phyloP scores from a whole-genome alignment of 2,329 filamentous ascomycete species.

The Botrytis sinoallii region DNA sequence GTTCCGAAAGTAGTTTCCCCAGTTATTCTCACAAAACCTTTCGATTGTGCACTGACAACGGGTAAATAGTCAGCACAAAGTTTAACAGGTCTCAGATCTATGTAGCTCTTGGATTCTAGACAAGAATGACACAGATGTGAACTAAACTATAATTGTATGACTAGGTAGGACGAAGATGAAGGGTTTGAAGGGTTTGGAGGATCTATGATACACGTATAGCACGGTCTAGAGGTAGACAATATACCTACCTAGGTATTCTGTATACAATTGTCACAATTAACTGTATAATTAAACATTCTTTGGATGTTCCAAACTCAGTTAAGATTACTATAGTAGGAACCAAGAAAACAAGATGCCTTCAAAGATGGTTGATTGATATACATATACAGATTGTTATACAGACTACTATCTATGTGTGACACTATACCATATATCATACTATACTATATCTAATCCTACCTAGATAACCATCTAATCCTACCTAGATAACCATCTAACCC shows the following conservation, averaged over 20 bases:
- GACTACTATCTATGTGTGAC: neutral
- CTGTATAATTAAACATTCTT: neutral
- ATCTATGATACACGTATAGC: neutral
- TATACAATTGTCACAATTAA: neutral
- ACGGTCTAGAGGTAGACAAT: neutral
- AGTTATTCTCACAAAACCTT: neutral
- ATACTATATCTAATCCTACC: neutral
- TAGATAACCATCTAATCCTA: neutral
- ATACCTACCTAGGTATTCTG: neutral
- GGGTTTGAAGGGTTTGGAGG: neutral
- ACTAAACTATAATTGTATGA: neutral
- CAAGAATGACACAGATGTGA: neutral
- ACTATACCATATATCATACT: neutral
- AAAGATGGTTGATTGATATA: neutral
- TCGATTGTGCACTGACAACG: slow-evolving; percentile 3
- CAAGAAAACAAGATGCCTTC: neutral
- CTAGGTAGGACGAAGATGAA: neutral
- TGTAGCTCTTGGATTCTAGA: neutral
- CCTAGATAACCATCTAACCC: too few relatives aligned
- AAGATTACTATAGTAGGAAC: neutral
- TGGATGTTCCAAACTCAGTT: neutral
- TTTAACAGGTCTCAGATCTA: slow-evolving; percentile 1
- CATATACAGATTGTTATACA: neutral
- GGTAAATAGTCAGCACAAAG: neutral
- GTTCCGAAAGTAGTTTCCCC: neutral